Base-by-base conservation (phyloP, 108 stramenopile species). In the Stephanodiscus triporus region DNA sequence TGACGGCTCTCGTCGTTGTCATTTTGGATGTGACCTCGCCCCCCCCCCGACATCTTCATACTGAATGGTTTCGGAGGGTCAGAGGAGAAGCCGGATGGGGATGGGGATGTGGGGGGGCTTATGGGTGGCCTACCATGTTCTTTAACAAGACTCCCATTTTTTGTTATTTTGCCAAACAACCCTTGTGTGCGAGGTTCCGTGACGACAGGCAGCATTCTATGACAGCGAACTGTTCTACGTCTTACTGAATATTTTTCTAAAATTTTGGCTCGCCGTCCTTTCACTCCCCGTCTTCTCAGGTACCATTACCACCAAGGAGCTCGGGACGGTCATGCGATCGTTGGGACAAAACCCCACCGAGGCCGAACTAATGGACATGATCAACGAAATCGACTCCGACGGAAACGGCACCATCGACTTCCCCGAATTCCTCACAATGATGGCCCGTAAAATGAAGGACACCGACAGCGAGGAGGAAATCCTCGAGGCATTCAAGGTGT, bases 401-500 rank as follows among this genome's bases (percentile, higher is more conserved):
- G 99, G 99, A 69, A 99, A 97, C 84, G 99, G 99, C 47, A 99
- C 98, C 76, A 99, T 99, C 83, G 99, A 99, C 86, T 99, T 99
- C 90, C 99, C 99, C 45, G 99, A 99, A 88, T 99, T 99, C 90
- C 85, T 99, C 53, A 99, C 99, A 73, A 99, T 99, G 98, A 99
- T 99, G 99, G 99, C 99, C 58, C 91, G 99, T 75, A 99, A 99
- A 91, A 99, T 99, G 99, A 99, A 99, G 97, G 99, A 99, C 81
- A 99, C 99, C 22, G 99, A 99, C 81, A 94, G 92, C 30, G 97
- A 98, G 80, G 97, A 99, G 84, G 99, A 99, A 92, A 99, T 99
- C 85, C 93, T 97, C 48, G 97, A 99, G 77, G 98, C 97, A 58
- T 99, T 98, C 92, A 98, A 97, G 91, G 97, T 97, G 50, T 95